Evolutionary conservation across 805 yeast genomes (phyloP).

Genomic region (Candida coquimbonensis): DNA sequence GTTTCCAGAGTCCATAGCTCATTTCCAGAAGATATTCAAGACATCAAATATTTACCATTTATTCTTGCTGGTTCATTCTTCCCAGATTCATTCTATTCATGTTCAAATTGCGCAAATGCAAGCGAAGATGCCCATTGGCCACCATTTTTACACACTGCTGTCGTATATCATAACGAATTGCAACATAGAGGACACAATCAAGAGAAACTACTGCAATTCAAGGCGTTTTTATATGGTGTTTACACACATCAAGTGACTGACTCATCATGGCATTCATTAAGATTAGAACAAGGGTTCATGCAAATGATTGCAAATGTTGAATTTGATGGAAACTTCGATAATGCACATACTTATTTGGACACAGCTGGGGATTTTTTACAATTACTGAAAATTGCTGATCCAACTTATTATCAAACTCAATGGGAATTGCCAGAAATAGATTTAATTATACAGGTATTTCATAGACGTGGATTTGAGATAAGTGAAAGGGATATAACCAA

Average conservation of each 20-base stretch:
- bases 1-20: conserved; percentile 25
- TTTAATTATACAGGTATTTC: conserved; percentile 37
- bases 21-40: conserved; percentile 29
- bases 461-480: conserved; percentile 30
- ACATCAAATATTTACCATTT: conserved; percentile 20
- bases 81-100: conserved; percentile 64
- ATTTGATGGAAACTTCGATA: conserved; percentile 39
- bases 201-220: conserved; percentile 28
- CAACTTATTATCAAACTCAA: conserved; percentile 18
- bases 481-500: conserved; percentile 29
- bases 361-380: conserved; percentile 58
- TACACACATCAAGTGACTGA: conserved; percentile 60
- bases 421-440: conserved; percentile 37
- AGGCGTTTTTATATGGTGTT: conserved; percentile 52
- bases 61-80: conserved; percentile 58
- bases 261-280: conserved; percentile 60
- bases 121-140: conserved; percentile 73
- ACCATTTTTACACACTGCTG: conserved; percentile 44
- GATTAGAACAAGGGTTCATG: conserved; percentile 49
- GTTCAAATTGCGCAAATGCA: conserved; percentile 38
- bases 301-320: conserved; percentile 43
- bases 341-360: conserved; percentile 52
- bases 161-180: conserved; percentile 29
- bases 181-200: conserved; percentile 2
- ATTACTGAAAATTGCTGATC: conserved; percentile 30